phyloP scores from a whole-genome alignment of 2,329 filamentous ascomycete genomes.

The Penicillium psychrosexuale region DNA sequence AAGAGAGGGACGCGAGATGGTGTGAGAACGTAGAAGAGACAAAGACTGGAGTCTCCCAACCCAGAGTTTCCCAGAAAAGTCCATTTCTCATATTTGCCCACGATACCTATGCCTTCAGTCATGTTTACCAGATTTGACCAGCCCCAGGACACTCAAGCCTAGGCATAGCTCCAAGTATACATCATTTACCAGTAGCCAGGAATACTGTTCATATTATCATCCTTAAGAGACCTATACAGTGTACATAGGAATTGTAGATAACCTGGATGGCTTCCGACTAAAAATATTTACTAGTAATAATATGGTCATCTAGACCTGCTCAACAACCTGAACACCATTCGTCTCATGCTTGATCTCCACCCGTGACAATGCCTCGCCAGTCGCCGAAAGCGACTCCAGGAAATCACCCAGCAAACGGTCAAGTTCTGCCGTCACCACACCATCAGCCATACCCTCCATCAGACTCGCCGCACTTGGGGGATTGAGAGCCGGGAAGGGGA shows the following conservation, averaged over 20 bases:
- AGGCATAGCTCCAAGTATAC: not conserved
- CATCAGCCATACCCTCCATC: constrained; percentile 37
- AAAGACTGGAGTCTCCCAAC: not conserved
- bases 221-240: not conserved
- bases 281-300: not conserved
- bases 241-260: not conserved
- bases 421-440: constrained; percentile 39
- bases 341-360: constrained; percentile 12
- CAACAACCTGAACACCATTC: constrained; percentile 13
- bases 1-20: not conserved
- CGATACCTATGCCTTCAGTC: too few species aligned
- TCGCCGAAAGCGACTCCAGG: constrained; percentile 37
- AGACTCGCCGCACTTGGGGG: constrained; percentile 41
- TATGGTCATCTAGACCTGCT: constrained; percentile 9
- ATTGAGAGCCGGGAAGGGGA: constrained; percentile 39
- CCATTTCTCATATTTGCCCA: not conserved
- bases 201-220: not conserved
- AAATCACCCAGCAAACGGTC: constrained; percentile 42
- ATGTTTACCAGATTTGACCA: not conserved
- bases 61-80: not conserved
- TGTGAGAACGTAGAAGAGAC: not conserved
- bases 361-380: constrained; percentile 33
- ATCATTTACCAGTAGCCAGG: not conserved
- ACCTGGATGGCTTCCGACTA: not conserved
- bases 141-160: not conserved